These are phyloP conservation scores for Xylariaceae sp. DNA, from an alignment of 2,329 filamentous ascomycete species.

Conservation along the genomic window DNA sequence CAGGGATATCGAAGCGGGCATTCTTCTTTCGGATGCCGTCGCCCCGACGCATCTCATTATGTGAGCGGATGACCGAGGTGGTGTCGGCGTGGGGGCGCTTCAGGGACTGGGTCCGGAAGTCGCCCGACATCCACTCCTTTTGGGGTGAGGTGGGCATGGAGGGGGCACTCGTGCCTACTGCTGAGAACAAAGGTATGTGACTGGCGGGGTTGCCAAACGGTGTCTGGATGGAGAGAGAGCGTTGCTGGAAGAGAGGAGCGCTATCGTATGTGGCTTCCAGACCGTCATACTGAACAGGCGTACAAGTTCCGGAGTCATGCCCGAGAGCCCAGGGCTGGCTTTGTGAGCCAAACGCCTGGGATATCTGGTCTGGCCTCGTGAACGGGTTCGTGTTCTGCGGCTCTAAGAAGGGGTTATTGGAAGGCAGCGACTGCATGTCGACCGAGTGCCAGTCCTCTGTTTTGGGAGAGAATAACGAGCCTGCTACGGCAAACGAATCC, in stretches of 20 bases:
- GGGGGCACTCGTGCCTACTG: conserved; percentile 41
- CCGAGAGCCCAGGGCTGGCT: conserved; percentile 57
- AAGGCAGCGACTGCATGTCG: conserved; percentile 59
- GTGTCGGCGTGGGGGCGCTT: conserved; percentile 63
- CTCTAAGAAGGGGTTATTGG: conserved; percentile 59
- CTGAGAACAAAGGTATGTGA: conserved; percentile 50
- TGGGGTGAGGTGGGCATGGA: conserved; percentile 52
- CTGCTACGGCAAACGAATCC: conserved; percentile 56
- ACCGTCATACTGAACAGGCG: conserved; percentile 67
- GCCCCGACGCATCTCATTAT: conserved; percentile 70
- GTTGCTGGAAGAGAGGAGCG: conserved; percentile 47
- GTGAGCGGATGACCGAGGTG: conserved; percentile 60
- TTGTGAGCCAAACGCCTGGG: conserved; percentile 39
- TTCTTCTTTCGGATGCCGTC: conserved; percentile 99
- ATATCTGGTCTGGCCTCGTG: conserved; percentile 53
- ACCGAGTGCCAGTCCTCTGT: conserved; percentile 59
- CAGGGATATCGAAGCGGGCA: conserved; percentile 92
- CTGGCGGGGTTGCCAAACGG: conserved; percentile 49
- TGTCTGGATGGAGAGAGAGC: conserved; percentile 47
- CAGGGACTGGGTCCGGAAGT: conserved; percentile 45
- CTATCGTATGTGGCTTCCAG: conserved; percentile 51
- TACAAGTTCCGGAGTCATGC: conserved; percentile 63
- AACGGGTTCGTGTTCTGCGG: conserved; percentile 60
- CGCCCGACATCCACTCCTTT: conserved; percentile 52
- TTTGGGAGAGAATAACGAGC: conserved; percentile 59